These are phyloP conservation scores for Neolentinus lepideus DNA, from an alignment of 1,284 basidiomycete species.

Conservation along the genomic window DNA sequence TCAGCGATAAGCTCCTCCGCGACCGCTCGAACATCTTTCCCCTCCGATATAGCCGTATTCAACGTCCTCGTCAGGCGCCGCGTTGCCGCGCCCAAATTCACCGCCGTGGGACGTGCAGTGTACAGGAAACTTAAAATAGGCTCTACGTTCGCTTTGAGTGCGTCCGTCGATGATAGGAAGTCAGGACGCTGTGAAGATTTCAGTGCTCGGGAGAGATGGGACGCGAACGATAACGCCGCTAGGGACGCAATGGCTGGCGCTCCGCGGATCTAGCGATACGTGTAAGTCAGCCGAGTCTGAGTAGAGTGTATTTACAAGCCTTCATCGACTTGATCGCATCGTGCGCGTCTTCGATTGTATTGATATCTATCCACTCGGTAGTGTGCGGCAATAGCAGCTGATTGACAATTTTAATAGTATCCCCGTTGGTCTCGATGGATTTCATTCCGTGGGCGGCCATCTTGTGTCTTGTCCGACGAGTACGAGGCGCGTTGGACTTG, in stretches of 20 bases:
- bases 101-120: conserved; percentile 88
- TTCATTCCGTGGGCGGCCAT: conserved; percentile 24
- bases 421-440: conserved; percentile 60
- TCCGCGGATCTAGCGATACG: conserved; percentile 82
- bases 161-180: conserved; percentile 39
- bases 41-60: conserved; percentile 27
- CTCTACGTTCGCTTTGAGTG: conserved; percentile 44
- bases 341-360: conserved; percentile 73
- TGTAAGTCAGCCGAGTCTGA: too few species aligned
- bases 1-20: conserved; percentile 57
- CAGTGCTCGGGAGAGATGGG: conserved; percentile 46
- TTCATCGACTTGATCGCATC: conserved; percentile 93
- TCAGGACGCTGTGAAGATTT: conserved; percentile 34
- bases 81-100: conserved; percentile 84
- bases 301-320: conserved; percentile 32
- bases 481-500: too few species aligned
- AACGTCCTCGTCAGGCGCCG: conserved; percentile 56
- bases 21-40: conserved; percentile 38
- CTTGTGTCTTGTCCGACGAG: not conserved
- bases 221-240: conserved; percentile 73
- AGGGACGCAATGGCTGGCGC: conserved; percentile 93
- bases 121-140: conserved; percentile 66
- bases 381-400: conserved; percentile 82
- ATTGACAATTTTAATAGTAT: conserved; percentile 77
- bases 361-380: conserved; percentile 66